Base-by-base conservation (phyloP, 2,329 filamentous ascomycete genomes). In the Ascochyta lentis region DNA sequence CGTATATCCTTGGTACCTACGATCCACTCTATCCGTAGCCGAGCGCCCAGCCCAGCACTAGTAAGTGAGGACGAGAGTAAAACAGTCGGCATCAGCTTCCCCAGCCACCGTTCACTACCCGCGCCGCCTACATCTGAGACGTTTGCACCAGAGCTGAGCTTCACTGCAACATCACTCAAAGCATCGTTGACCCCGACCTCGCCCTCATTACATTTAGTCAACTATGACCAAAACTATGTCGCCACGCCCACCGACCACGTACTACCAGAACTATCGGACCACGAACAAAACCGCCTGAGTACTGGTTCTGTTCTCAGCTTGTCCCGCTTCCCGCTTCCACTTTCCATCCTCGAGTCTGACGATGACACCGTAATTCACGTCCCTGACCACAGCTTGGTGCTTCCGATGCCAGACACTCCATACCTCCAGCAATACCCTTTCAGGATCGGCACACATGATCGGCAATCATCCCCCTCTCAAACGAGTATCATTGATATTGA, bases 281-380 rank as follows among this genome's bases (percentile, higher is more conserved):
- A 53, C 4, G 56, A 65, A n/a, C 57, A 56, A 5, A 60, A 67
- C 23, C 63, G 67, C 8, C 13, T 69, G 24, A 75, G 71, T 40
- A 63, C 49, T 6, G 60, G 64, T 9, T 72, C 70, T 10, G 50
- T 70, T 3, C 71, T 76, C 59, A 75, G 64, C 45, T 74, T 79
- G 40, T 73, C 75, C 2, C 70, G 52, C 4, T 76, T 80, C 79
- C 89, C 93, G 76, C 96, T 80, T 7, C 88, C 86, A 77, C 96
- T 92, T 79, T 91, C 96, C 72, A 86, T 91, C 9, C 89, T 93
- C 69, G 96, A 97, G 60, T 95, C 73, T 9, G 74, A 78, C 26
- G 80, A 78, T 6, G 1, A 80, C n/a, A 87, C 82, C 24, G 73
- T 83, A 1, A 86, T 89, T 62, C 84, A 54, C 44, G 3, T 44